Percentiles rank a stretch among this genome's conserved stretches.
These are phyloP conservation scores for Mycocentrospora acerina DNA, from an alignment of 2,329 filamentous ascomycete species.

Conservation along the genomic window DNA sequence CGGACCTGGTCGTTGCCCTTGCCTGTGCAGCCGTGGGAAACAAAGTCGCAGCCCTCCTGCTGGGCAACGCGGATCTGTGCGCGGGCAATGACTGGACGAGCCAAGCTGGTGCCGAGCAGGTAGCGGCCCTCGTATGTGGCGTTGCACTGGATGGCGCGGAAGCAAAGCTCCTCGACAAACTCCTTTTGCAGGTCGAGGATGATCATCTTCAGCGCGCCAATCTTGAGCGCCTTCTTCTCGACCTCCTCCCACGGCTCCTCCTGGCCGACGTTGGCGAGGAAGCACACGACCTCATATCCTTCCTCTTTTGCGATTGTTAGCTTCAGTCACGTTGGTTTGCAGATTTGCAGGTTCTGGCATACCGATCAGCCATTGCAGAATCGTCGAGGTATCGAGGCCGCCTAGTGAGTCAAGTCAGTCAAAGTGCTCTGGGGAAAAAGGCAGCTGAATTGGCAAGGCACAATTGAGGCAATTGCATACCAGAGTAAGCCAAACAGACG, in stretches of 20 bases:
- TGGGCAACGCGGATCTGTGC: conserved; percentile 66
- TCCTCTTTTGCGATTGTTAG: conserved; percentile 43
- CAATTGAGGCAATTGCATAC: conserved; percentile 19
- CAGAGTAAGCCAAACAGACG: conserved; percentile 54
- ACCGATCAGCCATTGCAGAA: conserved; percentile 41
- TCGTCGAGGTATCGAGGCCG: conserved; percentile 61
- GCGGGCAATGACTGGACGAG: conserved; percentile 69
- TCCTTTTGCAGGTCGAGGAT: conserved; percentile 67
- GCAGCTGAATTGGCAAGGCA: neutral
- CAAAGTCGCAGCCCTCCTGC: conserved; percentile 59
- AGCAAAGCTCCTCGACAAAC: conserved; percentile 80
- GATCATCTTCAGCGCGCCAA: conserved; percentile 67
- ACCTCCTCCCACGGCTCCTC: conserved; percentile 57
- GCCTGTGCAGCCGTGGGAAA: conserved; percentile 50
- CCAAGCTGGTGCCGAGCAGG: conserved; percentile 60
- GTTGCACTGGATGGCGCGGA: conserved; percentile 74
- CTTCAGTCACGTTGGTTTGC: neutral
- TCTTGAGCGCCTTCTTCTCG: conserved; percentile 69
- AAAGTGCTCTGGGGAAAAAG: conserved; percentile 4
- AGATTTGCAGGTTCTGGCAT: conserved; percentile 7
- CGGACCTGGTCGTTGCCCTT: conserved; percentile 65
- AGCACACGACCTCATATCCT: conserved; percentile 65
- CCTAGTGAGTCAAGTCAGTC: conserved; percentile 40
- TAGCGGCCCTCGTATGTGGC: conserved; percentile 58
- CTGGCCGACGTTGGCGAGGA: conserved; percentile 61